Conservation (phyloP, 2,329 filamentous ascomycete species). For the Mycosphaerella arachidis region DNA sequence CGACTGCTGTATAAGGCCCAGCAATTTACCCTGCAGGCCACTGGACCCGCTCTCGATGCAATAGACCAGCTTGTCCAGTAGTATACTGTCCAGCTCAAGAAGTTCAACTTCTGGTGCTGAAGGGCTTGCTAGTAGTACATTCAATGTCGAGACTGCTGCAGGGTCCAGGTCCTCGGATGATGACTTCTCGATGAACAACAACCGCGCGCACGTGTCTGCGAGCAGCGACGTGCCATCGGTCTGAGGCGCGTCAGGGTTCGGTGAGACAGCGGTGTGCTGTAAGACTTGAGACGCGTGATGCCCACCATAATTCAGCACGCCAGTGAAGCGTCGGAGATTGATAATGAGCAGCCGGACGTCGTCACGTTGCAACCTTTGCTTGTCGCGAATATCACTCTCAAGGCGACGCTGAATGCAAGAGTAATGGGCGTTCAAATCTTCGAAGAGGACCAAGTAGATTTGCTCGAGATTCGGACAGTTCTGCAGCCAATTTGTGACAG, state of each 20-base stretch:
- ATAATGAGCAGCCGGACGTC: conserved; percentile 64
- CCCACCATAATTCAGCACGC: conserved; percentile 61
- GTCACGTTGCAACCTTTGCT: conserved; percentile 8
- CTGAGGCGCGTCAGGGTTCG: not conserved
- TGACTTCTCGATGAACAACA: conserved; percentile 19
- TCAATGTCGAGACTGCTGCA: conserved; percentile 19
- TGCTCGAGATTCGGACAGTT: conserved; percentile 51
- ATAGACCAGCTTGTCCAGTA: conserved; percentile 23
- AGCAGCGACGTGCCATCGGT: conserved; percentile 20
- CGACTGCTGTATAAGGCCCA: conserved; percentile 72
- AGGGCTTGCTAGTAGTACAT: conserved; percentile 21
- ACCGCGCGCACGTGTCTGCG: conserved; percentile 18
- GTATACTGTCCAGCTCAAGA: conserved; percentile 24
- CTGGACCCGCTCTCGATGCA: conserved; percentile 20
- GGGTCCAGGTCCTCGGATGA: conserved; percentile 13
- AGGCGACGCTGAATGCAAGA: not conserved
- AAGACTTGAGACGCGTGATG: conserved; percentile 27
- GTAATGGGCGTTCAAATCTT: conserved; percentile 6
- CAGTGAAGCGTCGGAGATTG: conserved; percentile 68
- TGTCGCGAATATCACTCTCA: not conserved
- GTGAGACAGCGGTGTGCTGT: conserved; percentile 3
- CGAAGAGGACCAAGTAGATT: conserved; percentile 38
- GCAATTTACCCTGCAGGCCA: conserved; percentile 48
- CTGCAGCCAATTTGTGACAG: conserved; percentile 76
- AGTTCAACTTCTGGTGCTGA: conserved; percentile 14